A percentile compares a stretch with the other conserved stretches of the same genome.
Conservation (phyloP, 495 filamentous ascomycete genomes). For the Penicillium pancosmium region DNA sequence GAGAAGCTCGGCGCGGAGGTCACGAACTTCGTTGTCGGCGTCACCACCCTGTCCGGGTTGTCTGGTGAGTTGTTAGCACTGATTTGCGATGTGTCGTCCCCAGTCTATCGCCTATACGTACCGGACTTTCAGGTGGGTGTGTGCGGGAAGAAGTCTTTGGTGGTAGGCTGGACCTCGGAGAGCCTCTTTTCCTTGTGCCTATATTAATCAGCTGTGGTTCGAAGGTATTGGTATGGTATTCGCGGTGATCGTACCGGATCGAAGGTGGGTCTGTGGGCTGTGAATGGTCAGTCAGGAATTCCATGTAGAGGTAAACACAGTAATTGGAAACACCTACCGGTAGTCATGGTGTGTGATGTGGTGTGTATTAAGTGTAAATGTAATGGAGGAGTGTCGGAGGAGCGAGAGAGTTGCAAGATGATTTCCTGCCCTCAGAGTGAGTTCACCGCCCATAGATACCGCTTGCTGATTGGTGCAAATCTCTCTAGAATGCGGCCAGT, state of each 20-base stretch:
- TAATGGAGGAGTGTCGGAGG: not conserved
- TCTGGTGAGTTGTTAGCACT: conserved; percentile 33
- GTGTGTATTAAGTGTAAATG: not conserved
- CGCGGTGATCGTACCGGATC: conserved; percentile 66
- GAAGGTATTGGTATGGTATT: conserved; percentile 6
- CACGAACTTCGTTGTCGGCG: conserved; percentile 70
- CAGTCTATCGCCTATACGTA: conserved; percentile 30
- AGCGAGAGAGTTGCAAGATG: not conserved
- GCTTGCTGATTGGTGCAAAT: conserved; percentile 10
- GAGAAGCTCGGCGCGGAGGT: conserved; percentile 89
- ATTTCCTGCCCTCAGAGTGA: not conserved
- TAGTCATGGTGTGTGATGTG: conserved; percentile 59
- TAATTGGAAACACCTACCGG: conserved; percentile 47
- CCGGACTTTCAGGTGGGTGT: conserved; percentile 88
- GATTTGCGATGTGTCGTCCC: no score
- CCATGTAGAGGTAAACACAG: not conserved
- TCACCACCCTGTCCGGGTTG: conserved; percentile 89
- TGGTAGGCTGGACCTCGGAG: conserved; percentile 94
- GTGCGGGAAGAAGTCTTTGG: conserved; percentile 89
- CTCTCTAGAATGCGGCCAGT: conserved; percentile 27
- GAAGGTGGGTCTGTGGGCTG: conserved; percentile 85
- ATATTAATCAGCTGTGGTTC: not conserved
- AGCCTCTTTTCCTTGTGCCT: conserved; percentile 95
- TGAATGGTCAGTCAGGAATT: conserved; percentile 29
- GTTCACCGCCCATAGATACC: conserved; percentile 12